Evolutionary conservation across 2,329 filamentous ascomycete species (phyloP), one percentile per base, ranked within the genome.

Genomic region (Westerdykella ornata): DNA sequence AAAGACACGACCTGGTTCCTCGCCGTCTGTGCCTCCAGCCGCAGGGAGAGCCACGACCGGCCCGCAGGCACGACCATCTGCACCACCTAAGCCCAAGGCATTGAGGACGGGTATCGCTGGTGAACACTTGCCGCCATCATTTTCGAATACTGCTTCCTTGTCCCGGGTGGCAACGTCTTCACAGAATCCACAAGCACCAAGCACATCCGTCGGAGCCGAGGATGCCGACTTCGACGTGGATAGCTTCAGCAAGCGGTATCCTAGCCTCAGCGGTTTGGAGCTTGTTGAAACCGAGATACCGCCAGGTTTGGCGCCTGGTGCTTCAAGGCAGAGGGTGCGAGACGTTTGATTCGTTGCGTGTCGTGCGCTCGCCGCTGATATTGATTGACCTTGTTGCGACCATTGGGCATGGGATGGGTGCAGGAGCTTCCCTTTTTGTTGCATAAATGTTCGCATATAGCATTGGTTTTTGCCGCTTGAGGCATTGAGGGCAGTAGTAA

Each of bases 221-320:
- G 79, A 81, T 35, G 85, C 88, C 67, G 78, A 81, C 43, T 78
- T 75, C 72, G 78, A 82, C 45, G 46, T 63, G 47, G 68, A 68
- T 16, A 76, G 86, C 59, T 96, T 97, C 62, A 83, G 82, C 46
- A 88, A 88, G 66, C 75, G 88, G 44, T 96, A 88, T 66, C 90
- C 90, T 1, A 94, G 85, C 60, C 69, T 97, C 44, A 82, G 81
- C 42, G 78, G 87, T 8, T 78, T 96, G 52, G 89, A 96, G 69
- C 85, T 90, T 81, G 84, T 88, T n/a, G 85, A 92, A 68, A 78
- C 81, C 45, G 84, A 78, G 50, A 65, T 67, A 43, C 60, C 60
- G 4, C 42, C 40, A 8, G 38, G 52, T 4, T 29, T 15, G 28
- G 35, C 12, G 28, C 11, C 5, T 26, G 30, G 30, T 3, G 12